Evolutionary conservation across 306 rosid species (phyloP).

Genomic region (Vicia faba): DNA sequence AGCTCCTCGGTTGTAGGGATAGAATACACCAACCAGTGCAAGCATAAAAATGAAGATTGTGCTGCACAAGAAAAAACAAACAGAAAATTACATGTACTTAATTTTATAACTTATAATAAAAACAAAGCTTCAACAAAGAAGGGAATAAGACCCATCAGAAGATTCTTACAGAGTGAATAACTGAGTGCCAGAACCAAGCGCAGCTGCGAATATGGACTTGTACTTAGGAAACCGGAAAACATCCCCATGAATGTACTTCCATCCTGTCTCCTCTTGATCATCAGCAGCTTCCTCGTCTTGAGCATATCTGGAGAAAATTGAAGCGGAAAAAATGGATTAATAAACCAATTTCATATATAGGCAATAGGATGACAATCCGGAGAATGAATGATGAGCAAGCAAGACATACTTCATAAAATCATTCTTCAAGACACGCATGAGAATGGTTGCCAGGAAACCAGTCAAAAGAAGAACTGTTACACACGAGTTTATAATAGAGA

Average conservation of each 20-base stretch:
- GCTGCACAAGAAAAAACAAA: constrained; percentile 53
- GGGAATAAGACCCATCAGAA: constrained; percentile 12
- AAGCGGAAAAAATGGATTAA: constrained; percentile 1
- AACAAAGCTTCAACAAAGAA: neutral
- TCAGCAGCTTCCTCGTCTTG: constrained; percentile 99
- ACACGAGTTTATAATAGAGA: constrained; percentile 94
- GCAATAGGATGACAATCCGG: constrained; percentile 13
- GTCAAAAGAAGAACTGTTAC: constrained; percentile 97
- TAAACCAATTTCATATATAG: neutral
- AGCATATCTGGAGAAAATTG: constrained; percentile 63
- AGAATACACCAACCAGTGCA: constrained; percentile 91
- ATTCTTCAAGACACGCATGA: constrained; percentile 97
- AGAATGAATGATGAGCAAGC: constrained; percentile 22
- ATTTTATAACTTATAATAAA: neutral
- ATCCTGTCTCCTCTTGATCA: constrained; percentile 98
- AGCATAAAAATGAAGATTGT: constrained; percentile 90
- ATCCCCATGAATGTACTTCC: constrained; percentile 98
- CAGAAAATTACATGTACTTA: constrained; percentile 27
- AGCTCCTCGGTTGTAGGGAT: constrained; percentile 97
- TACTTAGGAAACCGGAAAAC: constrained; percentile 87
- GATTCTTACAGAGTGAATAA: constrained; percentile 84
- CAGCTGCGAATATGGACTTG: constrained; percentile 88
- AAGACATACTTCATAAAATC: constrained; percentile 92
- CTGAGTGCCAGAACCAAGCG: constrained; percentile 97
- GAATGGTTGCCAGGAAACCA: constrained; percentile 95